Base-by-base conservation (phyloP, 2,329 filamentous ascomycete genomes). In the Calonectria pseudoreteaudii region DNA sequence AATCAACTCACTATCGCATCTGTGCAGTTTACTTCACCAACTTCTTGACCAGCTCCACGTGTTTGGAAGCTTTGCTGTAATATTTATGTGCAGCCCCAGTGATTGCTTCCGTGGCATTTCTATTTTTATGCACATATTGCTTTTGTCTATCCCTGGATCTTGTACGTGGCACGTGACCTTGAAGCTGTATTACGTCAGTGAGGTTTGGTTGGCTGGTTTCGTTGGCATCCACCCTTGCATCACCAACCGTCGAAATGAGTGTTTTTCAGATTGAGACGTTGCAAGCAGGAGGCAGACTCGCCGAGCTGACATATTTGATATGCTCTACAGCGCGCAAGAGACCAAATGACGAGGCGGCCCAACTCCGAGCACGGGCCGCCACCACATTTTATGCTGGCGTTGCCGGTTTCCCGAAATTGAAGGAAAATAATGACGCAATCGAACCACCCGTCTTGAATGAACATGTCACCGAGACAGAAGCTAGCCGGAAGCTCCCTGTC, bases 311-410 rank as follows among this genome's bases (percentile, higher is more conserved):
- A 7, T 66, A 68, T 16, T 7, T 62, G 3, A 10, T 75, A 1
- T 28, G 38, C 6, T 56, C 9, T 0, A 38, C 72, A 28, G 71
- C 73, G 7, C 13, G 18, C 1, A 47, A 60, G 14, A 71, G 58
- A 2, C 69, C 49, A 5, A 10, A 65, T 11, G 73, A 78, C 36
- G 3, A 31, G 16, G 34, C 66, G 13, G 68, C 76, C 1, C 44
- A 71, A 7, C 20, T 18, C 16, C 68, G 76, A 47, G 65, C 68
- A 0, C 62, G 31, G 16, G 68, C 64, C 9, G 72, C 66, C 11
- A 10, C 36, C 4, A 23, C 30, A 3, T 50, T 68, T 26, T 74
- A 67, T 31, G 4, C 16, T 16, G 18, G 11, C 13, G 31, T 28
- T 0, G 18, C 34, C 4, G 16, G 18, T 1, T 69, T 75, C 28